phyloP scores from a whole-genome alignment of 2,329 filamentous ascomycete genomes.

The Fonsecaea nubica region DNA sequence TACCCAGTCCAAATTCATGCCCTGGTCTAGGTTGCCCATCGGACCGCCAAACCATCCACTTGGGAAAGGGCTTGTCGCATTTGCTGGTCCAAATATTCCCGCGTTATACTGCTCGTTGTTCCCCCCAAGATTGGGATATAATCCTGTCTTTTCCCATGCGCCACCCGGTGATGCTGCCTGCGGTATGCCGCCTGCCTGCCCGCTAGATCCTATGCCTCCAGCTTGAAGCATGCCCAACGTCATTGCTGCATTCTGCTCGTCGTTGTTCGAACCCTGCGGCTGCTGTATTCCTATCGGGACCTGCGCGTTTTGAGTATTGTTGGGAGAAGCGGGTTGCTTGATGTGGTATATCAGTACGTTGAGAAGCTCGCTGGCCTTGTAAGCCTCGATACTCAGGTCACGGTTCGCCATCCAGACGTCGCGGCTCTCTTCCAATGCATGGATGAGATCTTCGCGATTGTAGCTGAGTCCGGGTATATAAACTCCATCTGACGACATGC shows the following conservation, averaged over 20 bases:
- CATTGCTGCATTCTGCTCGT: slow-evolving; percentile 72
- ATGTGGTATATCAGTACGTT: slow-evolving; percentile 84
- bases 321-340: slow-evolving; percentile 43
- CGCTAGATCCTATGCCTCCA: slow-evolving; percentile 37
- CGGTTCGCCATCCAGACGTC: slow-evolving; percentile 81
- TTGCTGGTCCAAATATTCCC: slow-evolving; percentile 44
- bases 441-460: slow-evolving; percentile 73
- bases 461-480: slow-evolving; percentile 37
- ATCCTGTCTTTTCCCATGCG: slow-evolving; percentile 42
- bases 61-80: slow-evolving; percentile 61
- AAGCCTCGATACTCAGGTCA: slow-evolving; percentile 84
- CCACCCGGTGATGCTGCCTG: slow-evolving; percentile 41
- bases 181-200: slow-evolving; percentile 41
- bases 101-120: slow-evolving; percentile 21
- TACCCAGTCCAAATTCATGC: slow-evolving; percentile 68
- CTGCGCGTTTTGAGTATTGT: slow-evolving; percentile 38
- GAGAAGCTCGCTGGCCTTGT: slow-evolving; percentile 82
- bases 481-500: slow-evolving; percentile 29
- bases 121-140: slow-evolving; percentile 12
- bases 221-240: slow-evolving; percentile 70
- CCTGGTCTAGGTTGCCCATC: slow-evolving; percentile 58
- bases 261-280: slow-evolving; percentile 50
- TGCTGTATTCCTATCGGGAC: slow-evolving; percentile 20
- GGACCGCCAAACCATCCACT: slow-evolving; percentile 60
- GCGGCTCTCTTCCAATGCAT: slow-evolving; percentile 72